Percentiles rank a stretch among this genome's conserved stretches.
Evolutionary conservation across 2,329 filamentous ascomycete species (phyloP).

Genomic region (Aureobasidium musti): DNA sequence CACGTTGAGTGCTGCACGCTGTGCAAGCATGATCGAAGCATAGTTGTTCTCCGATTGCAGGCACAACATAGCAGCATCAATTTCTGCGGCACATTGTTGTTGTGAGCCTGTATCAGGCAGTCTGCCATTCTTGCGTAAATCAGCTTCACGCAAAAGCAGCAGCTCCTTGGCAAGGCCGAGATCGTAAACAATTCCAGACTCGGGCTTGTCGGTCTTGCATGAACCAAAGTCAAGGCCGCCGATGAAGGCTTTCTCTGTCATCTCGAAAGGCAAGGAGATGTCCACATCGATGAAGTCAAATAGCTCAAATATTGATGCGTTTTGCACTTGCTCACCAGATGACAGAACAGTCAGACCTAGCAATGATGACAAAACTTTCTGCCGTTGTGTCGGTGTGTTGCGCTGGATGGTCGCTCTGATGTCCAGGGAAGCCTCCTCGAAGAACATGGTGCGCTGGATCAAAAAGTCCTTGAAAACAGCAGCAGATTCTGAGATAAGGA

Average conservation of each 20-base stretch:
- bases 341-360: slow-evolving; percentile 72
- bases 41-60: slow-evolving; percentile 65
- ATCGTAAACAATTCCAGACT: slow-evolving; percentile 64
- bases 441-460: slow-evolving; percentile 70
- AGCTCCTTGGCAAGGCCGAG: slow-evolving; percentile 72
- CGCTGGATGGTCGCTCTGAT: slow-evolving; percentile 74
- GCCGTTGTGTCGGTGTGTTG: slow-evolving; percentile 59
- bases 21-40: slow-evolving; percentile 56
- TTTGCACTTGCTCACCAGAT: slow-evolving; percentile 65
- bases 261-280: slow-evolving; percentile 50
- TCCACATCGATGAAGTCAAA: slow-evolving; percentile 83
- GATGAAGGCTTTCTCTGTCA: slow-evolving; percentile 61
- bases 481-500: slow-evolving; percentile 68
- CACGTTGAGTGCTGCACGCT: slow-evolving; percentile 70
- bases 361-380: slow-evolving; percentile 61
- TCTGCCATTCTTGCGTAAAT: slow-evolving; percentile 53
- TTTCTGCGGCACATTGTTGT: slow-evolving; percentile 58
- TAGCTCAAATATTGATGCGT: slow-evolving; percentile 82
- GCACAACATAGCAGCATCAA: slow-evolving; percentile 61
- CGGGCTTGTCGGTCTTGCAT: slow-evolving; percentile 63
- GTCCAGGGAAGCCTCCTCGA: slow-evolving; percentile 85
- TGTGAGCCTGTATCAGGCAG: slow-evolving; percentile 40
- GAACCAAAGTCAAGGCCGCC: slow-evolving; percentile 66
- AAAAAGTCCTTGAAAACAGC: slow-evolving; percentile 75
- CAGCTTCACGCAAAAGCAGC: slow-evolving; percentile 67